Evolutionary conservation across 345 rosid species (phyloP).

Genomic region (Streptanthus diversifolius): DNA sequence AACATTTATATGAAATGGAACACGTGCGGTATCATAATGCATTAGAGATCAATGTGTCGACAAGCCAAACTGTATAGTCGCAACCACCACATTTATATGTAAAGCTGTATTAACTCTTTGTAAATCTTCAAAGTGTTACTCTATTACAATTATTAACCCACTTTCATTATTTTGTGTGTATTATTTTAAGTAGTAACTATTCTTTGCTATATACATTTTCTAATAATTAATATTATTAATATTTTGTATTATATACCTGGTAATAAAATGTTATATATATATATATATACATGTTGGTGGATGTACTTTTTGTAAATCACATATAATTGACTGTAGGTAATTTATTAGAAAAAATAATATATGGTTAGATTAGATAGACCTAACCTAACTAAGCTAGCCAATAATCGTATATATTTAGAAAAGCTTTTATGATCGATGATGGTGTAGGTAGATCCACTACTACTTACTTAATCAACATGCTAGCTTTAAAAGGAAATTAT

Average conservation of each 20-base stretch:
- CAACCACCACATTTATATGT: slow-evolving; percentile 30
- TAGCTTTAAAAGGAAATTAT: neutral
- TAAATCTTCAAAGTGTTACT: slow-evolving; percentile 10
- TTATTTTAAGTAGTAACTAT: neutral
- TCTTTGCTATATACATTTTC: neutral
- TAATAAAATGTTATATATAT: neutral
- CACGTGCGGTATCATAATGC: slow-evolving; percentile 31
- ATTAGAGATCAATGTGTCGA: slow-evolving; percentile 13
- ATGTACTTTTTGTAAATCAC: neutral
- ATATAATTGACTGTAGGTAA: neutral
- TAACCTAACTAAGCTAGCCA: slow-evolving; percentile 12
- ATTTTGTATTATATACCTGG: neutral
- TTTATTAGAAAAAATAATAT: neutral
- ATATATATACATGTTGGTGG: neutral
- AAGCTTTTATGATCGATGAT: slow-evolving; percentile 14
- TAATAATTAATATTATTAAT: no score
- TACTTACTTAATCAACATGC: neutral
- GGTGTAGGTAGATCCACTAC: slow-evolving; percentile 2
- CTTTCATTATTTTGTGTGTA: slow-evolving; percentile 10
- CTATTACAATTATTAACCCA: slow-evolving; percentile 21
- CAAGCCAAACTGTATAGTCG: slow-evolving; percentile 41
- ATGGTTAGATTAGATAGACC: slow-evolving; percentile 10
- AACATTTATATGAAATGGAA: slow-evolving; percentile 8
- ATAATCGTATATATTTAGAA: slow-evolving; percentile 10
- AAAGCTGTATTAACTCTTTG: slow-evolving; percentile 17